Percentiles rank a stretch among this genome's conserved stretches.
Evolutionary conservation across 1,139 yeast genomes (phyloP).

Genomic region (Pichia sp.): DNA sequence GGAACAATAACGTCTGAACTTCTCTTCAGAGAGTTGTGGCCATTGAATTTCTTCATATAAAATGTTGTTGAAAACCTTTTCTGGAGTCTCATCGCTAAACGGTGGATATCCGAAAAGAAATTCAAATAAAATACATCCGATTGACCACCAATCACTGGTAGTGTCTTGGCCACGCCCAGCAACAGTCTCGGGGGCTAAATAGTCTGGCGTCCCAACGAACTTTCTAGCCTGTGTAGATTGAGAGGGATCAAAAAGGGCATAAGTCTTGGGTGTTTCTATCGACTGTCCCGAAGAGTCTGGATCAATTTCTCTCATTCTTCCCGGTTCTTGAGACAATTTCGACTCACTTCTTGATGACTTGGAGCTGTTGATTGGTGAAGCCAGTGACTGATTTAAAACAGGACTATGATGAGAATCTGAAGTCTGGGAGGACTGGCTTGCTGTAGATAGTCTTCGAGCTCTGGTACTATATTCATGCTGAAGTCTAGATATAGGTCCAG

Average conservation of each 20-base stretch:
- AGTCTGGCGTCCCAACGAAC: conserved; percentile 97
- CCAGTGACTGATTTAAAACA: conserved; percentile 27
- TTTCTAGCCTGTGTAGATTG: conserved; percentile 44
- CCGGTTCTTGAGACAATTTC: neutral
- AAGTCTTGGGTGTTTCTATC: conserved; percentile 29
- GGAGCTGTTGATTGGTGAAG: conserved; percentile 36
- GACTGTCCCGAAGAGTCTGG: neutral
- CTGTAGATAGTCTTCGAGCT: conserved; percentile 21
- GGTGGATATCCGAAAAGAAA: conserved; percentile 93
- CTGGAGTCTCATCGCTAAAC: conserved; percentile 80
- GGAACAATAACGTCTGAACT: conserved; percentile 53
- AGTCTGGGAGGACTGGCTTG: conserved; percentile 42
- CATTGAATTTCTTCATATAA: conserved; percentile 71
- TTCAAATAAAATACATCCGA: conserved; percentile 93
- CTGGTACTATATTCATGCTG: conserved; percentile 19
- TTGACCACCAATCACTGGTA: conserved; percentile 97
- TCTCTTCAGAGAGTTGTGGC: conserved; percentile 61
- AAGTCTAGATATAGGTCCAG: conserved; percentile 9
- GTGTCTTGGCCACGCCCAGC: conserved; percentile 81
- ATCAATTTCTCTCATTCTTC: conserved; percentile 5
- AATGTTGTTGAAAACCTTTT: conserved; percentile 76
- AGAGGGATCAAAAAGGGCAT: conserved; percentile 69
- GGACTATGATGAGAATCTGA: conserved; percentile 9
- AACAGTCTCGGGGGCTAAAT: conserved; percentile 94
- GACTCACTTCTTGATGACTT: conserved; percentile 2